Percentiles rank a stretch among this genome's conserved stretches.
These are phyloP conservation scores for Cinnamomum micranthum DNA, from an alignment of 164 flowering plant genomes.

Conservation along the genomic window DNA sequence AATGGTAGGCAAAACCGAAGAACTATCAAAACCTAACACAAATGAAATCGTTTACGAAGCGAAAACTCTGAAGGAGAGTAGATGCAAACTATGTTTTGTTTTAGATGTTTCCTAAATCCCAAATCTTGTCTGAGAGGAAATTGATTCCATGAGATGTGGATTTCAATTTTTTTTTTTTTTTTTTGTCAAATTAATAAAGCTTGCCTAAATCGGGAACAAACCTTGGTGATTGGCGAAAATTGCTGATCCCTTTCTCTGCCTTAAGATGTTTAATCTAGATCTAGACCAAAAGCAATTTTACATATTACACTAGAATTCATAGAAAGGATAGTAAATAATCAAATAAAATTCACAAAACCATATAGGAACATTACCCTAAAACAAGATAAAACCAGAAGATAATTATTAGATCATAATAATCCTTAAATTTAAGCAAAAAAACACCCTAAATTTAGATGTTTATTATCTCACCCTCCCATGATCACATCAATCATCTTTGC, in stretches of 20 bases:
- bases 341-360: neutral
- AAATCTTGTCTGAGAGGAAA: neutral
- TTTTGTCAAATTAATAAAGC: neutral
- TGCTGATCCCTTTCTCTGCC: neutral
- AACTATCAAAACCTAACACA: neutral
- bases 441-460: neutral
- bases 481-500: neutral
- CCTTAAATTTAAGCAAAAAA: conserved; percentile 4
- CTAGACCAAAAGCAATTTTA: neutral
- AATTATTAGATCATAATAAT: neutral
- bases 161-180: neutral
- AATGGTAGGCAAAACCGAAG: neutral
- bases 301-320: neutral
- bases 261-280: neutral
- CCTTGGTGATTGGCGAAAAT: neutral
- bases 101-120: neutral
- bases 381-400: neutral
- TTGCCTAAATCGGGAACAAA: neutral
- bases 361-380: neutral
- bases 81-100: neutral
- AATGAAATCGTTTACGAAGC: neutral
- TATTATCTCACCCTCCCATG: neutral
- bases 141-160: neutral
- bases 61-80: neutral
- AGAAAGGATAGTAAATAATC: neutral